Conservation (phyloP, 768 basidiomycete genomes). For the Termitomyces sp. region DNA sequence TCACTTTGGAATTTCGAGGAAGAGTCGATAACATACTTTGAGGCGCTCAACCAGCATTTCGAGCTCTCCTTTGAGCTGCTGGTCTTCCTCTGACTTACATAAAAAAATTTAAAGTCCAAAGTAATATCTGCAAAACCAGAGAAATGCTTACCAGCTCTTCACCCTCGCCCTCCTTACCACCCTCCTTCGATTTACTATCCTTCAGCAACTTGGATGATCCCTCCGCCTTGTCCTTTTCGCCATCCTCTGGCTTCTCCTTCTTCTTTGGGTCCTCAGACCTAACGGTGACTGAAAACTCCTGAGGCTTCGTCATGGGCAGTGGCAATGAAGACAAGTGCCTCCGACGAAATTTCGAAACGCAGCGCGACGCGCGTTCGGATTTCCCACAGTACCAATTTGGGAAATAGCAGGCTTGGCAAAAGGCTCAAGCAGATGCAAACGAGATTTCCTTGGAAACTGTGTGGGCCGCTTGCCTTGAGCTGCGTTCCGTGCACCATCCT, state of each 20-base stretch:
- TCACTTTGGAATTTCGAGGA: neutral
- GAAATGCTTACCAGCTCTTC: slow-evolving; percentile 73
- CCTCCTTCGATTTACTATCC: slow-evolving; percentile 37
- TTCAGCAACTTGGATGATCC: slow-evolving; percentile 52
- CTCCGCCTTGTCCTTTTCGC: slow-evolving; percentile 45
- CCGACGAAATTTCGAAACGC: slow-evolving; percentile 12
- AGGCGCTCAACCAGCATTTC: slow-evolving; percentile 96
- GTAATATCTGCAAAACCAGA: neutral
- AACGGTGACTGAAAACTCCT: slow-evolving; percentile 56
- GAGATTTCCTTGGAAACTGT: slow-evolving; percentile 9
- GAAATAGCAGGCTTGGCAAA: slow-evolving; percentile 8
- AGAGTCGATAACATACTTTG: slow-evolving; percentile 49
- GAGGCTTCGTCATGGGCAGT: slow-evolving; percentile 48
- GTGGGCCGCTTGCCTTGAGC: neutral
- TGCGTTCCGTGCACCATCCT: slow-evolving; percentile 4
- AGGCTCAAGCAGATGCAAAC: slow-evolving; percentile 6
- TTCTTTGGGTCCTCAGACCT: slow-evolving; percentile 71
- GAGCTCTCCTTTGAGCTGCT: slow-evolving; percentile 86
- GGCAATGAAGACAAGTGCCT: neutral
- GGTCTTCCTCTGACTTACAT: slow-evolving; percentile 87
- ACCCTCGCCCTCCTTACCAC: slow-evolving; percentile 51
- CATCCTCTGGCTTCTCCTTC: slow-evolving; percentile 43
- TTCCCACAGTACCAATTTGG: slow-evolving; percentile 24
- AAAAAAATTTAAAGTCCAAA: slow-evolving; percentile 4
- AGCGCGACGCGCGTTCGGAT: slow-evolving; percentile 50